A percentile compares a stretch with the other conserved stretches of the same genome.
These are phyloP conservation scores for Phyllostachys edulis DNA, from an alignment of 176 grass and related monocot species.

Conservation along the genomic window DNA sequence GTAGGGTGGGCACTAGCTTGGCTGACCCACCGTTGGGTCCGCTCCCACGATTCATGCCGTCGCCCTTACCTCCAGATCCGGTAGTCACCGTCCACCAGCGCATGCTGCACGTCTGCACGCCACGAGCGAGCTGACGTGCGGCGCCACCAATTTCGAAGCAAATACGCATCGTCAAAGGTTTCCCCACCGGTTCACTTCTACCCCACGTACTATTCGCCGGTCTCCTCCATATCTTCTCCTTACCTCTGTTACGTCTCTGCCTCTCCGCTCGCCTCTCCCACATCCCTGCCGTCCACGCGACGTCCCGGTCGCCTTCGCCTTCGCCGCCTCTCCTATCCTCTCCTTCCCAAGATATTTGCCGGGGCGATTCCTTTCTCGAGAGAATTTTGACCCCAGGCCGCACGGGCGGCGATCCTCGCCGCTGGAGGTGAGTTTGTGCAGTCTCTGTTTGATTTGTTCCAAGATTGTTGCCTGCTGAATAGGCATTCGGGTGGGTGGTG, in stretches of 20 bases:
- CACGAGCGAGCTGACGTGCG: not conserved
- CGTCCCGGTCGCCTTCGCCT: not conserved
- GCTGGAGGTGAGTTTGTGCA: slow-evolving; percentile 19
- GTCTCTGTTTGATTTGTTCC: not conserved
- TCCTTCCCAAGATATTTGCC: not conserved
- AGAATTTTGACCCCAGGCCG: not conserved
- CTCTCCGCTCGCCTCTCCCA: too few species aligned
- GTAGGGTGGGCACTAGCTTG: too few species aligned
- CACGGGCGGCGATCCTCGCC: not conserved
- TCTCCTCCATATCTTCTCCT: not conserved
- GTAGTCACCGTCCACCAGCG: too few species aligned
- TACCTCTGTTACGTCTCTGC: not conserved
- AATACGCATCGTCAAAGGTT: not conserved
- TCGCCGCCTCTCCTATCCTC: too few species aligned
- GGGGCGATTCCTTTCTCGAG: not conserved
- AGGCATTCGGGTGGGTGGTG: not conserved
- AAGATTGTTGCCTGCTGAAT: not conserved
- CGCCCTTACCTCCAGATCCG: too few species aligned
- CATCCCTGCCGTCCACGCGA: slow-evolving; percentile 20
- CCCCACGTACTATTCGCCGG: not conserved
- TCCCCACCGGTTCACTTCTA: not conserved
- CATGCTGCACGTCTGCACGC: not conserved
- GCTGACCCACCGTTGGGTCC: too few species aligned
- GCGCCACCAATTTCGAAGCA: not conserved
- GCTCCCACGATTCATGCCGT: too few species aligned